These are phyloP conservation scores for Acanthamoeba castellanii DNA, from an alignment of 208 protist species.

Conservation along the genomic window DNA sequence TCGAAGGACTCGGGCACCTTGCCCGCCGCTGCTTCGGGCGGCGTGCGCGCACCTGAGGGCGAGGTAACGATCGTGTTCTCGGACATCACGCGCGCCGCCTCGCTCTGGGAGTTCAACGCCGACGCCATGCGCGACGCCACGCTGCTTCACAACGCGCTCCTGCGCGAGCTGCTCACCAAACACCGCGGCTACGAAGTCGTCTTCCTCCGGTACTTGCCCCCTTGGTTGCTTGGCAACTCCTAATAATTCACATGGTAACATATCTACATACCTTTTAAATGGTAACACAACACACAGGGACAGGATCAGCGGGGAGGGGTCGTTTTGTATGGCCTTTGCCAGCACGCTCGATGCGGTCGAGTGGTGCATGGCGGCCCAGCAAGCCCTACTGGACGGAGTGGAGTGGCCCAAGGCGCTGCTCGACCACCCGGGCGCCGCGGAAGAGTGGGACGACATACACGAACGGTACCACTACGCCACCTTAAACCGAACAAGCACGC, in stretches of 20 bases:
- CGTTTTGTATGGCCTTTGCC: slow-evolving; percentile 61
- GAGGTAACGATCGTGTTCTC: slow-evolving; percentile 20
- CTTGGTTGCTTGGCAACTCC: not conserved
- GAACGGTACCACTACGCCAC: not conserved
- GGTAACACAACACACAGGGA: not conserved
- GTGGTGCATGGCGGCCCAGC: slow-evolving; percentile 41
- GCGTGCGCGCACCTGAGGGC: not conserved
- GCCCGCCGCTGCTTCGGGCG: not conserved
- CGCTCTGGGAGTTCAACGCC: slow-evolving; percentile 4
- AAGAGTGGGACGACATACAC: not conserved
- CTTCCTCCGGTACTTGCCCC: not conserved
- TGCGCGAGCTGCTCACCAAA: not conserved
- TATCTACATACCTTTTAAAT: too few relatives aligned
- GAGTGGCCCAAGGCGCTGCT: slow-evolving; percentile 9
- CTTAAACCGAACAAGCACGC: not conserved
- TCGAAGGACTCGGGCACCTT: not conserved
- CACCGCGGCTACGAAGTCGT: slow-evolving; percentile 35
- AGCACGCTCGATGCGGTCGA: not conserved
- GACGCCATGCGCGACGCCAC: slow-evolving; percentile 40
- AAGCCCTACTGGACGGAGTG: not conserved
- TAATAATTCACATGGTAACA: not conserved
- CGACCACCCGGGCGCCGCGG: slow-evolving; percentile 41
- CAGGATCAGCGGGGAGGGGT: slow-evolving; percentile 34
- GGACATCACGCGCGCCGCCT: not conserved
- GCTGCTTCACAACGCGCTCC: not conserved